Percentiles rank a stretch among this genome's conserved stretches.
phyloP scores from a whole-genome alignment of 495 filamentous ascomycete genomes.

The Glutinoglossum americanum region DNA sequence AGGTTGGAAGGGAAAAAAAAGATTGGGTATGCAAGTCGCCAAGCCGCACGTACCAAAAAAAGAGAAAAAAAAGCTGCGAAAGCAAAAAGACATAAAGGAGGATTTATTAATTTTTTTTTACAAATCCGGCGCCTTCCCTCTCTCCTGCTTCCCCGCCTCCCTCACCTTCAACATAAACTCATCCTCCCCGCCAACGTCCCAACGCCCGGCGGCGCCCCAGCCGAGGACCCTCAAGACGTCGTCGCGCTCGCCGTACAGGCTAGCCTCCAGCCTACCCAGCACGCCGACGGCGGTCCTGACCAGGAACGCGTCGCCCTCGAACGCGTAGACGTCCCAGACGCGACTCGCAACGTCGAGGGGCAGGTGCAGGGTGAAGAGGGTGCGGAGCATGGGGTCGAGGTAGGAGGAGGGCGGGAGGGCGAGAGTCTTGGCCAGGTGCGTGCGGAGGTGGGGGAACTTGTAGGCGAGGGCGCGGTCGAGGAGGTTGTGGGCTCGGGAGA shows the following conservation, averaged over 20 bases:
- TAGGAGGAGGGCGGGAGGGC: constrained; percentile 23
- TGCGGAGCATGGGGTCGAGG: constrained; percentile 36
- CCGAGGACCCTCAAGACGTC: constrained; percentile 32
- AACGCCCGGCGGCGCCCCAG: constrained; percentile 16
- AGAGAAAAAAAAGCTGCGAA: too few relatives aligned
- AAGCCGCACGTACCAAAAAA: too few relatives aligned
- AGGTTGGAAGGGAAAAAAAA: too few relatives aligned
- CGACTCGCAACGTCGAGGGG: constrained; percentile 55
- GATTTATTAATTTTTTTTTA: not conserved
- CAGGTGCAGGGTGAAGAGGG: constrained; percentile 32
- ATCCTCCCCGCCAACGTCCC: constrained; percentile 32
- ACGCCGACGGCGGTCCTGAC: constrained; percentile 60
- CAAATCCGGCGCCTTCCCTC: not conserved
- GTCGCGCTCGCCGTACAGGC: constrained; percentile 32
- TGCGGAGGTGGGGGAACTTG: constrained; percentile 48
- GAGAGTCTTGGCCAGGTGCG: constrained; percentile 34
- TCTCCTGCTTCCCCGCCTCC: constrained; percentile 37
- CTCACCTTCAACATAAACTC: constrained; percentile 48
- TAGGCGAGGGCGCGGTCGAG: constrained; percentile 46
- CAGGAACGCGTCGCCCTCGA: constrained; percentile 71
- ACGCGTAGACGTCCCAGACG: constrained; percentile 86
- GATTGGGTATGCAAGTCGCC: too few relatives aligned
- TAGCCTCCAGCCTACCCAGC: constrained; percentile 37
- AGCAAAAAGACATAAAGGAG: too few relatives aligned
- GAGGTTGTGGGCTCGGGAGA: constrained; percentile 46